Percentiles rank a stretch among this genome's conserved stretches.
phyloP scores from a whole-genome alignment of 805 yeast genomes.

The Teunomyces gatunensis region DNA sequence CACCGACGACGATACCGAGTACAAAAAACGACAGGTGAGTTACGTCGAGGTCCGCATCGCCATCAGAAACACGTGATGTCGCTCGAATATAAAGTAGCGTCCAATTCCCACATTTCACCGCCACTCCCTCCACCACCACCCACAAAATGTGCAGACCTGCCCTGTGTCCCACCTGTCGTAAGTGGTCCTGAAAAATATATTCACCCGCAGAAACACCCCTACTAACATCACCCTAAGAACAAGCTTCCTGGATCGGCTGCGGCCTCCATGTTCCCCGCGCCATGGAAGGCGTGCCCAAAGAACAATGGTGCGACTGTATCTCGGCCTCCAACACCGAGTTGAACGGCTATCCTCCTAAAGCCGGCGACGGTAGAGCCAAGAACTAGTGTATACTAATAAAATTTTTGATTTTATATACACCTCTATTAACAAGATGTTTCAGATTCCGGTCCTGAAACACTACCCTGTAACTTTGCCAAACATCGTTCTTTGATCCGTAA shows the following conservation, averaged over 20 bases:
- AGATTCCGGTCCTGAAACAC: background rate
- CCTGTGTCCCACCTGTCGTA: slow-evolving; percentile 29
- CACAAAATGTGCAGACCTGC: slow-evolving; percentile 35
- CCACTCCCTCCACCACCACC: background rate
- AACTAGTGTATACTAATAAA: background rate
- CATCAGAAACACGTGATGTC: too few species aligned
- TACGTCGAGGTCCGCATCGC: slow-evolving; percentile 42
- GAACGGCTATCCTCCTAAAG: slow-evolving; percentile 35
- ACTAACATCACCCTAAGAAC: slow-evolving; percentile 3
- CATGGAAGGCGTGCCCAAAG: slow-evolving; percentile 33
- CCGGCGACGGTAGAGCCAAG: slow-evolving; percentile 27
- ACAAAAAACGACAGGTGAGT: slow-evolving; percentile 46
- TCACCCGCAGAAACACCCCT: background rate
- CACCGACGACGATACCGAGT: slow-evolving; percentile 29
- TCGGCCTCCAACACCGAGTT: slow-evolving; percentile 27
- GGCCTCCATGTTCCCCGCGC: slow-evolving; percentile 43
- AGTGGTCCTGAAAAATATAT: slow-evolving; percentile 7
- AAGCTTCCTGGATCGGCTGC: slow-evolving; percentile 44
- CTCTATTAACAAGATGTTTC: too few species aligned
- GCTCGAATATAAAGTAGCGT: too few species aligned
- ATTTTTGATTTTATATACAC: background rate
- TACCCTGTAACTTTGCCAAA: background rate
- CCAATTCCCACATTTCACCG: background rate
- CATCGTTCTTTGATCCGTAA: slow-evolving; percentile 41
- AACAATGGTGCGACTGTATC: slow-evolving; percentile 33